Base-by-base conservation (phyloP, 129 eudicot species). In the Pittosporum tobira region DNA sequence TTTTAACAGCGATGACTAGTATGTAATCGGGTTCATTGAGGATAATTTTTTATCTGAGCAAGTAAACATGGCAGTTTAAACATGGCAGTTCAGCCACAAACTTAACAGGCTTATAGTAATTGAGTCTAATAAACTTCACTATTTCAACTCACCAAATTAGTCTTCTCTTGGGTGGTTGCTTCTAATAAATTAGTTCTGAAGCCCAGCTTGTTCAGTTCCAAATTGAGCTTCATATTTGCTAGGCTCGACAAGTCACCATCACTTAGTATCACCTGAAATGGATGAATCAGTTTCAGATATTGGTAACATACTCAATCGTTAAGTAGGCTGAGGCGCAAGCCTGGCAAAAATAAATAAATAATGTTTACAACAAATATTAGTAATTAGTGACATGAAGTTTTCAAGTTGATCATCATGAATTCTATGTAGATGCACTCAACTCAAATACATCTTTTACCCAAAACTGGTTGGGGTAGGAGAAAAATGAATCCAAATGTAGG, bases 211-310 rank as follows among this genome's bases (percentile, higher is more conserved):
- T 90, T 90, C 71, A 76, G 61, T 49, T 83, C 95, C 74, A 90
- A 77, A 61, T 90, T 90, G 15, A 70, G 65, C 74, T 76, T 90
- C 78, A 86, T 68, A 69, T 90, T 90, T 43, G 79, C 84, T 73
- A 86, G 71, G 70, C 83, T 90, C 62, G 94, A 85, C 23, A 86
- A 63, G 73, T 90, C 94, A 30, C 98, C 98, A 70, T 90, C 98
- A 71, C 75, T 90, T 64, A 90, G 69, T 64, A 81, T 71, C 67
- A 86, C 94, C 98, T 90, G 81, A 66, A 68, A 69, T 60, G 54
- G 27, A 67, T 30, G 13, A 30, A 48, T 18, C 16, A 28, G 64
- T 54, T 59, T 46, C 31, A 37, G 6, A 34, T 9, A 30, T 62
- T 42, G 43, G 47, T 7, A 48, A 52, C 53, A 48, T 49, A n/a